Base-by-base conservation (phyloP, 169 alveolate species). In the Cryptosporidium sp. region DNA sequence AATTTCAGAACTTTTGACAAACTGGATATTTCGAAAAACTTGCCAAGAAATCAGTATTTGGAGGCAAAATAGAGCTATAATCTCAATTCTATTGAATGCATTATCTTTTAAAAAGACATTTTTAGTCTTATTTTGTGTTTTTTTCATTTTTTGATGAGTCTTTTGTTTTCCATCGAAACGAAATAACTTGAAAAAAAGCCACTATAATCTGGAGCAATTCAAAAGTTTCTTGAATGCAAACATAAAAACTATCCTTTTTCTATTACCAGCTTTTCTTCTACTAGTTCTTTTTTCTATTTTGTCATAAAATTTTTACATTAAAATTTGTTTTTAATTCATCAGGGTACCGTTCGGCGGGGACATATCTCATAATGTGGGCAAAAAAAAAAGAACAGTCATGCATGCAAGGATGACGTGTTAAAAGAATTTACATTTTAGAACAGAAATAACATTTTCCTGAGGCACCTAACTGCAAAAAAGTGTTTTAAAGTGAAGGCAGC, bases 261-360 rank as follows among this genome's bases (percentile, higher is more conserved):
- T 48, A 48, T 48, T 48, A 21, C 6, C 23, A 65, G 23, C 23
- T 29, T 65, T 33, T 41, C 48, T 65, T 65, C 10, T 65, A 65
- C 71, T 10, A 23, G 35, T 26, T 55, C 67, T 41, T 41, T 41
- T 23, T 8, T 21, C 35, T 55, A 18, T 12, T 21, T 55, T 3
- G 8, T 55, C 35, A 21, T 21, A 12, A 2, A n/a, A 55, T 16
- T n/a, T 55, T 18, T 55, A 21, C 67, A 55, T 55, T 51, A 8
- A 14, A 14, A 1, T 9, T 26, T n/a, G 8, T 21, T 55, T 9
- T 8, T 8, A 41, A 55, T 26, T 26, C 1, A 61, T 7, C 12
- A 35, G 71, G 71, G 71, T 65, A 65, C 71, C 71, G 41, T 14
- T 65, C 31, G 71, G 71, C 71, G 71, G 71, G 71, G 31, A 65